Conservation (phyloP, 2,329 filamentous ascomycete species). For the Chaetomiaceae sp. region DNA sequence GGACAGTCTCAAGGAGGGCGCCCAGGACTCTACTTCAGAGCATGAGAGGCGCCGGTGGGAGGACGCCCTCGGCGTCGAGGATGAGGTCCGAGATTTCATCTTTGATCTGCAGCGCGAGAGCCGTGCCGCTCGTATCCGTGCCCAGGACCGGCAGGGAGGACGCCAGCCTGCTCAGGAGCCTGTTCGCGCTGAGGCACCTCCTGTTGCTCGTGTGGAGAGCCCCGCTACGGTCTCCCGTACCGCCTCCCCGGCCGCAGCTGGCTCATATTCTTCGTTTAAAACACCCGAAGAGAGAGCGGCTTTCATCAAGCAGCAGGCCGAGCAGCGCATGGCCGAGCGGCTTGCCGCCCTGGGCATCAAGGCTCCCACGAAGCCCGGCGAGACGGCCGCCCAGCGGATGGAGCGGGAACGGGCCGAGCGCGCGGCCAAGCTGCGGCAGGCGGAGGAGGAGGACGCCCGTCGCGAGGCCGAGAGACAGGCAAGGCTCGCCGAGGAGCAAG, state of each 20-base stretch:
- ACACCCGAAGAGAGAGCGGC: slow-evolving; percentile 91
- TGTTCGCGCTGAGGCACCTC: slow-evolving; percentile 41
- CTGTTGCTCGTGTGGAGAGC: slow-evolving; percentile 47
- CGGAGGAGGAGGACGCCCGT: slow-evolving; percentile 88
- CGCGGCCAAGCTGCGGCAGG: slow-evolving; percentile 79
- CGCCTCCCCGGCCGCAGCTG: slow-evolving; percentile 47
- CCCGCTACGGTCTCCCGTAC: slow-evolving; percentile 50
- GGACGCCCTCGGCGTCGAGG: slow-evolving; percentile 90
- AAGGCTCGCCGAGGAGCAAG: slow-evolving; percentile 74
- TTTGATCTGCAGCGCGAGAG: slow-evolving; percentile 90
- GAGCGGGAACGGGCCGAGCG: slow-evolving; percentile 86
- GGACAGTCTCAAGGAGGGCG: slow-evolving; percentile 78
- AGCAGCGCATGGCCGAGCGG: slow-evolving; percentile 94
- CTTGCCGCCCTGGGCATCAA: slow-evolving; percentile 91
- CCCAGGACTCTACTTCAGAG: slow-evolving; percentile 70
- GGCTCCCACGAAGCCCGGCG: slow-evolving; percentile 70
- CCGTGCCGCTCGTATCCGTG: slow-evolving; percentile 65
- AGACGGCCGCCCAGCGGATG: slow-evolving; percentile 75
- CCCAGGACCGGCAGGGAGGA: slow-evolving; percentile 51
- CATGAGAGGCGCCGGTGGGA: slow-evolving; percentile 94
- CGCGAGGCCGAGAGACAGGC: slow-evolving; percentile 84
- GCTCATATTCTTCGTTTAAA: slow-evolving; percentile 75
- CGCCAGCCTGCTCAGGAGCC: slow-evolving; percentile 42
- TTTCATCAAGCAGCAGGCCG: slow-evolving; percentile 95
- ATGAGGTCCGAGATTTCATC: slow-evolving; percentile 96